These are phyloP conservation scores for Backusella circina DNA, from an alignment of 192 early-diverging fungal genomes.

Conservation along the genomic window DNA sequence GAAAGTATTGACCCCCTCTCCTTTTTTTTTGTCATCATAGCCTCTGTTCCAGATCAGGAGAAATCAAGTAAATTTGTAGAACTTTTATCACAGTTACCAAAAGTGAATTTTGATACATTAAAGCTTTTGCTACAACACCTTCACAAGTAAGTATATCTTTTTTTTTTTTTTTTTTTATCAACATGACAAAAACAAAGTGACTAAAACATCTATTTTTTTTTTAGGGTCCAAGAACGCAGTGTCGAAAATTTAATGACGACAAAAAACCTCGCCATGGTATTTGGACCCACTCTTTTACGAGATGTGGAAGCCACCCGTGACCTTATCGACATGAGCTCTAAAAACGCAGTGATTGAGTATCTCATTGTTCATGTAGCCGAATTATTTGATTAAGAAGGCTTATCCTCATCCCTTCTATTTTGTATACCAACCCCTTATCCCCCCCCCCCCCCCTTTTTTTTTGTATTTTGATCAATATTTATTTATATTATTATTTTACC, in stretches of 20 bases:
- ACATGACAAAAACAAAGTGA: no score
- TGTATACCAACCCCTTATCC: neutral
- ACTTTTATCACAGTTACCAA: conserved; percentile 49
- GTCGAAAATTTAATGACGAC: conserved; percentile 85
- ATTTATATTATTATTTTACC: neutral
- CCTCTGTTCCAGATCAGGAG: conserved; percentile 14
- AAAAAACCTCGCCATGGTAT: conserved; percentile 91
- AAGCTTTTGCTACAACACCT: conserved; percentile 59
- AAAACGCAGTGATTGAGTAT: conserved; percentile 68
- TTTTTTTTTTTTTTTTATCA: neutral
- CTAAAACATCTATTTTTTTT: neutral
- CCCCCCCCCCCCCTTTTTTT: neutral
- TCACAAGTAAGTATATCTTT: conserved; percentile 36
- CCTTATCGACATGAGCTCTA: conserved; percentile 70
- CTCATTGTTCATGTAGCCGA: conserved; percentile 54
- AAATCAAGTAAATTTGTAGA: conserved; percentile 39
- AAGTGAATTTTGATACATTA: conserved; percentile 56
- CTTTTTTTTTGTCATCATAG: conserved; percentile 17
- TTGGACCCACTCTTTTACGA: conserved; percentile 84
- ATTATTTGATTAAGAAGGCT: conserved; percentile 9
- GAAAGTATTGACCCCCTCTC: no score
- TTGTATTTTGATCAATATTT: neutral
- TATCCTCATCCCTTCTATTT: neutral
- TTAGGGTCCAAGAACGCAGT: conserved; percentile 55
- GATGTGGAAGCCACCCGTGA: conserved; percentile 60